A percentile compares a stretch with the other conserved stretches of the same genome.
Evolutionary conservation across 352 stramenopile species (phyloP).

Genomic region (Pythium vanterpoolii): DNA sequence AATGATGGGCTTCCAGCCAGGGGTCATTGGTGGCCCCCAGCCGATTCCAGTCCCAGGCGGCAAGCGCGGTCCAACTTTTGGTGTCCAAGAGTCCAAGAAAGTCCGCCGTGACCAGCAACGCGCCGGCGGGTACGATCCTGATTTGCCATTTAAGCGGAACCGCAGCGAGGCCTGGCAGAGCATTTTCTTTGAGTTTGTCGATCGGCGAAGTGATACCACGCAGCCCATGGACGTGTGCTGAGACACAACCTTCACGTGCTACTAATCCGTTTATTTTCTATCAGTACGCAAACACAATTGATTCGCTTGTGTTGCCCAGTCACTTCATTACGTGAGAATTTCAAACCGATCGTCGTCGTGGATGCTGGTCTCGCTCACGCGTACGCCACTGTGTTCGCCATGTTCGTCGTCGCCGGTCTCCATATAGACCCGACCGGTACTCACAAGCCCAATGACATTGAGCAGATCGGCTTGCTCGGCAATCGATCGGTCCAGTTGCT

Average conservation of each 20-base stretch:
- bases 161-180: slow-evolving; percentile 73
- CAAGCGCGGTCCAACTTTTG: slow-evolving; percentile 76
- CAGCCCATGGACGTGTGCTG: slow-evolving; percentile 29
- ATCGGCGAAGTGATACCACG: slow-evolving; percentile 14
- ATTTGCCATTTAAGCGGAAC: slow-evolving; percentile 78
- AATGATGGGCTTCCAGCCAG: slow-evolving; percentile 87
- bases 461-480: slow-evolving; percentile 69
- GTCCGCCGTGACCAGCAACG: slow-evolving; percentile 75
- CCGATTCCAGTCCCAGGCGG: slow-evolving; percentile 72
- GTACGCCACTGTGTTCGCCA: slow-evolving; percentile 39
- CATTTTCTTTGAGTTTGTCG: slow-evolving; percentile 63
- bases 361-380: slow-evolving; percentile 55
- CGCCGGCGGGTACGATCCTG: slow-evolving; percentile 74
- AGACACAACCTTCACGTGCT: not conserved
- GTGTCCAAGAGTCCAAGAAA: slow-evolving; percentile 77
- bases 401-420: slow-evolving; percentile 42
- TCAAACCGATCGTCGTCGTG: slow-evolving; percentile 62
- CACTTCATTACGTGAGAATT: slow-evolving; percentile 41
- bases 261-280: slow-evolving; percentile 2
- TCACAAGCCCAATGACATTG: slow-evolving; percentile 74
- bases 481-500: slow-evolving; percentile 70
- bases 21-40: slow-evolving; percentile 67
- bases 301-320: no score
- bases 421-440: slow-evolving; percentile 74
- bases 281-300: no score